Percentiles rank a stretch among this genome's conserved stretches.
Conservation (phyloP, 2,329 filamentous ascomycete genomes). For the Exophiala mesophila region DNA sequence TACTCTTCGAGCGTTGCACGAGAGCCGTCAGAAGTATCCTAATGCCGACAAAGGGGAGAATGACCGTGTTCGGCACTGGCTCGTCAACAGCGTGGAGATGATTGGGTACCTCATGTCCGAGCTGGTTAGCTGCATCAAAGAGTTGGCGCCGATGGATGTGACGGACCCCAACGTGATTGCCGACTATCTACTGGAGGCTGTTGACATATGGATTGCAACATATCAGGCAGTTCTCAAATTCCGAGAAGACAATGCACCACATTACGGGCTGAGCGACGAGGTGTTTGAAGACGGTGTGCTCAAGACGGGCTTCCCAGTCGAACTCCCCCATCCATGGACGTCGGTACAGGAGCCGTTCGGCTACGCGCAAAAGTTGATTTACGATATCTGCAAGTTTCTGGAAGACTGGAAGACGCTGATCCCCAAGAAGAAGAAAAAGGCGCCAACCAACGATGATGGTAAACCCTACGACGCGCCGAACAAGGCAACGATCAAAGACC, state of each 20-base stretch:
- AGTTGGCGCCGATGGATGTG: slow-evolving; percentile 59
- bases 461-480: slow-evolving; percentile 24
- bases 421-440: slow-evolving; percentile 24
- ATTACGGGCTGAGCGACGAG: slow-evolving; percentile 70
- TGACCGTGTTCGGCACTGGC: slow-evolving; percentile 80
- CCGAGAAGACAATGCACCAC: slow-evolving; percentile 60
- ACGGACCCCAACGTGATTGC: slow-evolving; percentile 46
- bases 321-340: slow-evolving; percentile 80
- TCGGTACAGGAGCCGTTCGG: slow-evolving; percentile 44
- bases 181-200: slow-evolving; percentile 60
- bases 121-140: slow-evolving; percentile 71
- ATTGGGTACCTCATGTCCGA: slow-evolving; percentile 73
- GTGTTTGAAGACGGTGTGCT: slow-evolving; percentile 62
- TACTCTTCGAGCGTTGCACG: slow-evolving; percentile 69
- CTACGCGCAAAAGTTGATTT: slow-evolving; percentile 19
- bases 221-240: slow-evolving; percentile 64
- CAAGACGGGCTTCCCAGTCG: slow-evolving; percentile 55
- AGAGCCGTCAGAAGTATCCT: slow-evolving; percentile 67
- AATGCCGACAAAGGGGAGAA: slow-evolving; percentile 63
- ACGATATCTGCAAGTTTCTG: slow-evolving; percentile 25
- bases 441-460: slow-evolving; percentile 24
- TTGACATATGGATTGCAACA: slow-evolving; percentile 64
- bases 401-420: slow-evolving; percentile 32
- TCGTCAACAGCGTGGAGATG: slow-evolving; percentile 67
- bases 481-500: slow-evolving; percentile 15